Base-by-base conservation (phyloP, 805 yeast genomes). In the Saccharomyces cerevisiae region DNA sequence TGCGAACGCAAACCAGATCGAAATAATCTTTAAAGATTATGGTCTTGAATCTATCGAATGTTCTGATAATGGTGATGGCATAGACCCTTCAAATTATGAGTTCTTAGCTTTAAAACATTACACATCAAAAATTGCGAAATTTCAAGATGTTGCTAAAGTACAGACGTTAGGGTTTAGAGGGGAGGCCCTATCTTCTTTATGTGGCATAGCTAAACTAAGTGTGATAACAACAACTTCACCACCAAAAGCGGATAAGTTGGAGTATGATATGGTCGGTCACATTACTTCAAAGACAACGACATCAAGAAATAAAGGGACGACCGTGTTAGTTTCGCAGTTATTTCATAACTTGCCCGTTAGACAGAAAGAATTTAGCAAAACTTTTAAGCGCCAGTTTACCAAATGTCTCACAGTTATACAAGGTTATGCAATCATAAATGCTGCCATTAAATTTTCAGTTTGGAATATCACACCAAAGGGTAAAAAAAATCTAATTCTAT, bases 261-360 rank as follows among this genome's bases (percentile, higher is more conserved):
- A 70, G 41, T 87, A 80, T 62, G 80, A 79, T 57, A 59, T 70
- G 2, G 62, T 70, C 60, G 99, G 98, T 0, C 57, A 63, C 0
- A 64, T 91, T 13, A 41, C 52, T 0, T 67, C 71, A 14, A 68
- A 73, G 17, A 61, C 66, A 0, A 66, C 76, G 0, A 75, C 85
- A 1, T 72, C 79, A 1, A 82, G 90, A 3, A 74, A 76, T 21
- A 76, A 72, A 51, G 99, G 99, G 1, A 91, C 97, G 0, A 71
- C 80, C 0, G 79, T 89, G 0, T 62, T 61, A 0, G 73, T 94
- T 4, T 61, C 79, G 0, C 76, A 82, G 46, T 61, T 94, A 10
- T 94, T 94, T 64, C 68, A 76, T 9, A 77, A 73, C 51, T 69
- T 91, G 52, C 98, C 98, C 0, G 99, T 95, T 6, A 75, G 99